Conservation (phyloP, 108 stramenopile species). For the Schizochytrium sp. region DNA sequence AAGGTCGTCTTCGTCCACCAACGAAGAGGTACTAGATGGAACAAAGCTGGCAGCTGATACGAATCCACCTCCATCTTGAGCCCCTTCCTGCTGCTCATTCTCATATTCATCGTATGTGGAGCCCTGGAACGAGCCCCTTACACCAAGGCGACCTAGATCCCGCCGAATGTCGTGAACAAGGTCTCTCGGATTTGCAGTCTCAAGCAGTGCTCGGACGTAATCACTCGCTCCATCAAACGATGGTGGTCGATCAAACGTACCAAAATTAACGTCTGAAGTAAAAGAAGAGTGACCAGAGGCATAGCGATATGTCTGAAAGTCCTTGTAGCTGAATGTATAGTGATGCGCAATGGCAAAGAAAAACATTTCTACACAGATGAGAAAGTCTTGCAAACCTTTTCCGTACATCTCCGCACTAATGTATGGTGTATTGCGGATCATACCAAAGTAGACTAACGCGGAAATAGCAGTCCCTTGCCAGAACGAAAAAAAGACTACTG, state of each 20-base stretch:
- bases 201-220: conserved; percentile 23
- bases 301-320: conserved; percentile 74
- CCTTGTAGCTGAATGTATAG: conserved; percentile 89
- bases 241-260: background rate
- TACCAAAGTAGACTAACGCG: conserved; percentile 70
- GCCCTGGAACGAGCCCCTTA: background rate
- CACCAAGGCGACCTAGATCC: background rate
- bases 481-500: conserved; percentile 97
- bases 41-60: conserved; percentile 42
- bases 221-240: background rate
- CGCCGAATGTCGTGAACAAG: conserved; percentile 59
- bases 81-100: background rate
- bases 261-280: background rate
- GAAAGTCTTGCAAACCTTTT: conserved; percentile 91
- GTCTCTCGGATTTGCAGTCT: conserved; percentile 30
- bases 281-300: conserved; percentile 18
- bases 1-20: background rate
- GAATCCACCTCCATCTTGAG: conserved; percentile 5
- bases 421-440: background rate
- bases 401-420: conserved; percentile 83
- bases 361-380: conserved; percentile 95
- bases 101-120: conserved; percentile 20
- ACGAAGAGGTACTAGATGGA: background rate
- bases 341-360: conserved; percentile 89
- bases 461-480: conserved; percentile 92